Evolutionary conservation across 345 rosid genomes (phyloP).

Genomic region (Firmiana major): DNA sequence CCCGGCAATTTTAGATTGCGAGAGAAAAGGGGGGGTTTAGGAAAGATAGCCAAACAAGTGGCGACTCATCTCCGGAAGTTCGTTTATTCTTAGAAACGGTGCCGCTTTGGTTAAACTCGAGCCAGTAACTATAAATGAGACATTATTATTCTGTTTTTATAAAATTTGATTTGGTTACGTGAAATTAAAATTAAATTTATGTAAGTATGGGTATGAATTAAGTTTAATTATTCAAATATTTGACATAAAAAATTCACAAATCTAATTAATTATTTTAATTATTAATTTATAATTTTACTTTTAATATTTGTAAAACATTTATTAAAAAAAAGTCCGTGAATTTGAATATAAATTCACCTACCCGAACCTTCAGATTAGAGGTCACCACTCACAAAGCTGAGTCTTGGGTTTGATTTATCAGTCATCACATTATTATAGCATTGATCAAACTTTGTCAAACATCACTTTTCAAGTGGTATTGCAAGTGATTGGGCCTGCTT

Average conservation of each 20-base stretch:
- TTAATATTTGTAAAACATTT: no score
- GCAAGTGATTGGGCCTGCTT: no score
- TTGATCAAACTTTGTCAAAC: not conserved
- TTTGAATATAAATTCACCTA: not conserved
- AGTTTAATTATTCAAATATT: no score
- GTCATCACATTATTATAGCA: not conserved
- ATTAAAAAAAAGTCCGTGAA: no score
- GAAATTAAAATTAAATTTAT: no score
- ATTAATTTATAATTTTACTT: not conserved
- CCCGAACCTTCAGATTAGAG: not conserved
- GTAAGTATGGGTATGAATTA: no score
- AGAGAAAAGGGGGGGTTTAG: not conserved
- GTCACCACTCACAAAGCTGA: not conserved
- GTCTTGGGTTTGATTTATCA: not conserved
- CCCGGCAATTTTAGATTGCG: not conserved
- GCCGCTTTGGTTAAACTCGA: not conserved
- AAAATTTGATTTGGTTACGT: no score
- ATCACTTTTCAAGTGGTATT: no score
- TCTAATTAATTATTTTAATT: no score
- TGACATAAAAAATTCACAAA: no score
- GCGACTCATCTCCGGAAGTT: not conserved
- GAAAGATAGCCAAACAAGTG: not conserved
- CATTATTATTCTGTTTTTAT: no score
- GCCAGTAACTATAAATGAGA: no score
- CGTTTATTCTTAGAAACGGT: not conserved